Conservation (phyloP, 1,139 yeast genomes). For the Sugiyamaella castrensis region DNA sequence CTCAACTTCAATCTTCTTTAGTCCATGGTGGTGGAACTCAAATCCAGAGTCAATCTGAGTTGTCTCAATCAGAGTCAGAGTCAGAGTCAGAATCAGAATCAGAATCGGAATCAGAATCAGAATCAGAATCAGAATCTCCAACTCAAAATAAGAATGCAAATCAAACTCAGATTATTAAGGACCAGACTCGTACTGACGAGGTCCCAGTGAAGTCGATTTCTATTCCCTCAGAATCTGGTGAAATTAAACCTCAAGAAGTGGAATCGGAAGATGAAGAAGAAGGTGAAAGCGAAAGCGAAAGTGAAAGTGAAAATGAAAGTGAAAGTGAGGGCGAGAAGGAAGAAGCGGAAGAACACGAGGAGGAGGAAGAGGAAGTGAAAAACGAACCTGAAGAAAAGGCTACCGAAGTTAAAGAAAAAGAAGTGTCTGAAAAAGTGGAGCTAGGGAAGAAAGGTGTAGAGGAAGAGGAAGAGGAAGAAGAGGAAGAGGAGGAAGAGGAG, state of each 20-base stretch:
- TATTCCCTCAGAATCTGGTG: too few species aligned
- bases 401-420: conserved; percentile 9
- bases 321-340: conserved; percentile 10
- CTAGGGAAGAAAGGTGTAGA: conserved; percentile 13
- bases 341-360: background rate
- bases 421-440: conserved; percentile 13
- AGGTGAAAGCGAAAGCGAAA: conserved; percentile 10
- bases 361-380: conserved; percentile 11
- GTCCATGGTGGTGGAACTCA: too few species aligned
- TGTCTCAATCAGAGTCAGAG: too few species aligned
- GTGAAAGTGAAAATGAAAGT: conserved; percentile 8
- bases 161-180: too few species aligned
- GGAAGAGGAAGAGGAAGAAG: conserved; percentile 14
- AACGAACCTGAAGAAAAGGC: conserved; percentile 13
- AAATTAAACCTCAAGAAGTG: background rate
- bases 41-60: too few species aligned
- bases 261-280: conserved; percentile 15
- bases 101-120: too few species aligned
- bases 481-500: conserved; percentile 10
- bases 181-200: too few species aligned
- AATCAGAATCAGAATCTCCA: too few species aligned
- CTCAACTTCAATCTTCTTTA: too few species aligned
- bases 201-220: too few species aligned
- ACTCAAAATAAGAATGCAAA: too few species aligned
- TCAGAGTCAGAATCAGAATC: too few species aligned